These are phyloP conservation scores for Wallacemonas sp. DNA, from an alignment of 208 protist species.

Conservation along the genomic window DNA sequence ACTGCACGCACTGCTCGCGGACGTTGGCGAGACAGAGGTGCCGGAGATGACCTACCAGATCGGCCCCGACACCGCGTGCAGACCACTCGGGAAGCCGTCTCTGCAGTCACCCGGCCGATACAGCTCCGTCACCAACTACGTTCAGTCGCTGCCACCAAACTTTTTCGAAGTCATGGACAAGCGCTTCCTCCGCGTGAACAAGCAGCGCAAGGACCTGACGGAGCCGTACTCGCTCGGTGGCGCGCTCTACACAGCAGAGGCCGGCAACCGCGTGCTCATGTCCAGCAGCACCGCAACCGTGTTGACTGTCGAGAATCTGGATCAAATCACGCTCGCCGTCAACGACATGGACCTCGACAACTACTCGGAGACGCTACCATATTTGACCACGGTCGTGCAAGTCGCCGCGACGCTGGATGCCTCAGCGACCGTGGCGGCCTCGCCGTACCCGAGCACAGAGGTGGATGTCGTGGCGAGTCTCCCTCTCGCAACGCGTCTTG, in stretches of 20 bases:
- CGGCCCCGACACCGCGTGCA: constrained; percentile 18
- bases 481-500: constrained; percentile 10
- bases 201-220: constrained; percentile 16
- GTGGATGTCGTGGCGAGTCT: constrained; percentile 23
- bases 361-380: background rate
- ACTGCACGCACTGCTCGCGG: background rate
- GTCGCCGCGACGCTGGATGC: constrained; percentile 29
- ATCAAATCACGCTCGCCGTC: constrained; percentile 8
- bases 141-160: constrained; percentile 50
- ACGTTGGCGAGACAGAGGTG: constrained; percentile 1
- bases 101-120: constrained; percentile 45
- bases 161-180: constrained; percentile 58
- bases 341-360: constrained; percentile 15
- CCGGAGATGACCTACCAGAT: constrained; percentile 4
- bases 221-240: constrained; percentile 38
- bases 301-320: background rate
- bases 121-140: background rate
- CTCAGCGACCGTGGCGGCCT: constrained; percentile 17
- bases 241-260: constrained; percentile 37
- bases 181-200: constrained; percentile 34
- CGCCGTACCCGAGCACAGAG: constrained; percentile 22
- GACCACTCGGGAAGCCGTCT: constrained; percentile 7
- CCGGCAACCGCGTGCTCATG: constrained; percentile 40
- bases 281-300: constrained; percentile 26
- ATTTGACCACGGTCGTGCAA: constrained; percentile 6